phyloP scores from a whole-genome alignment of 352 stramenopile genomes.

The Phytophthora vignae region DNA sequence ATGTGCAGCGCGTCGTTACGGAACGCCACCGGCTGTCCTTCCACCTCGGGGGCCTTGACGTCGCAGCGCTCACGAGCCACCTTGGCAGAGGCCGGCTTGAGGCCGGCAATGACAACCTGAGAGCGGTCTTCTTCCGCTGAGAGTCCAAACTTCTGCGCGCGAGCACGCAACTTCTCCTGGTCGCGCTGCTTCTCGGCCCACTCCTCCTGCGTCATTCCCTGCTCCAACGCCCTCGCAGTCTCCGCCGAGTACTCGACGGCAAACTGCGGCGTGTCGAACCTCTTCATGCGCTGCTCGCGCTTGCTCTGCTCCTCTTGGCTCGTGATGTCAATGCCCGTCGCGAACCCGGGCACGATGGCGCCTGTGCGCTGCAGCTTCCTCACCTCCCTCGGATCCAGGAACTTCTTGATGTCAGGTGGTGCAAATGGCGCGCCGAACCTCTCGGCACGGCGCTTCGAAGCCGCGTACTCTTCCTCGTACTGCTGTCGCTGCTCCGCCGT shows the following conservation, averaged over 20 bases:
- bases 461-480: slow-evolving; percentile 57
- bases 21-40: slow-evolving; percentile 45
- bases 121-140: slow-evolving; percentile 47
- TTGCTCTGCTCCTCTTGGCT: slow-evolving; percentile 71
- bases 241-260: slow-evolving; percentile 74
- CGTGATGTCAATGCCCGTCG: slow-evolving; percentile 78
- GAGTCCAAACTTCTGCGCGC: slow-evolving; percentile 79
- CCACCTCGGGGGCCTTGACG: slow-evolving; percentile 33
- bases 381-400: slow-evolving; percentile 81
- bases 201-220: slow-evolving; percentile 80
- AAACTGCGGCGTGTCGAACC: slow-evolving; percentile 83
- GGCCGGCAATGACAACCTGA: slow-evolving; percentile 25
- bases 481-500: slow-evolving; percentile 55
- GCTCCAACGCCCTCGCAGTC: slow-evolving; percentile 57
- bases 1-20: slow-evolving; percentile 82
- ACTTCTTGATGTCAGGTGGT: slow-evolving; percentile 77
- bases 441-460: slow-evolving; percentile 56
- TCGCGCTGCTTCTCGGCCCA: slow-evolving; percentile 67
- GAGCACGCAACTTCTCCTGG: slow-evolving; percentile 68
- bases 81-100: slow-evolving; percentile 60
- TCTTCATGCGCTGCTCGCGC: slow-evolving; percentile 79
- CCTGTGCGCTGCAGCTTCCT: slow-evolving; percentile 80
- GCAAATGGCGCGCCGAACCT: slow-evolving; percentile 75
- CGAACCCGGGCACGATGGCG: slow-evolving; percentile 61
- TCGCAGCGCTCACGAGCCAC: slow-evolving; percentile 72